Base-by-base conservation (phyloP, 345 rosid genomes). In the Lagerstroemia speciosa region DNA sequence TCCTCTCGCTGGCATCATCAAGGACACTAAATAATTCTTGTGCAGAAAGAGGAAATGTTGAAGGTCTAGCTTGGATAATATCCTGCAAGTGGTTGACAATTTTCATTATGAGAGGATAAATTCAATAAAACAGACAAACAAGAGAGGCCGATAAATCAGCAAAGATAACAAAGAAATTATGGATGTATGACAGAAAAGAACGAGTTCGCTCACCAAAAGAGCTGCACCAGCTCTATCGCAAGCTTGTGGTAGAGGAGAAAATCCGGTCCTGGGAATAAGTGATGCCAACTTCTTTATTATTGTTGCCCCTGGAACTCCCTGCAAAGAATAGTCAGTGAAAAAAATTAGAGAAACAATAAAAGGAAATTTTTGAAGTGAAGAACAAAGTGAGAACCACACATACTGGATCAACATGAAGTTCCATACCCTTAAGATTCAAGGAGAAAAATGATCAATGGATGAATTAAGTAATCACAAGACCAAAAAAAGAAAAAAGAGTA, bases 1-100 rank as follows among this genome's bases (percentile, higher is more conserved):
- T 92, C 57, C 79, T 89, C 80, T 94, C 99, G 82, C 99, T 94
- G 73, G 99, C 97, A 75, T 94, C 91, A 67, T 94, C 99, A 65
- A 94, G 97, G 76, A 89, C 81, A 70, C 83, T 74, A 74, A 94
- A 91, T 48, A 94, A 81, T 71, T 88, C 89, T 61, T 79, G 74
- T 9, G 98, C 92, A 62, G 96, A 78, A 73, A 88, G 75, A 33
- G 96, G 99, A 82, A 85, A 83, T 75, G 83, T 83, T 31, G 82
- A 71, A 74, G 87, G 78, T 74, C 84, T 87, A 71, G 78, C 77
- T 73, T 89, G 96, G 77, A 94, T 62, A 71, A 92, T 79, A 76
- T 90, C 99, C 99, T 94, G 81, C 70, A 79, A 73, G 73, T 68
- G 73, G 64, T 33, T 37, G 36, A 50, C 66, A 58, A 0, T 71